Evolutionary conservation across 2,329 filamentous ascomycete genomes (phyloP), one percentile per base, ranked within the genome.

Genomic region (Fusarium nanum): DNA sequence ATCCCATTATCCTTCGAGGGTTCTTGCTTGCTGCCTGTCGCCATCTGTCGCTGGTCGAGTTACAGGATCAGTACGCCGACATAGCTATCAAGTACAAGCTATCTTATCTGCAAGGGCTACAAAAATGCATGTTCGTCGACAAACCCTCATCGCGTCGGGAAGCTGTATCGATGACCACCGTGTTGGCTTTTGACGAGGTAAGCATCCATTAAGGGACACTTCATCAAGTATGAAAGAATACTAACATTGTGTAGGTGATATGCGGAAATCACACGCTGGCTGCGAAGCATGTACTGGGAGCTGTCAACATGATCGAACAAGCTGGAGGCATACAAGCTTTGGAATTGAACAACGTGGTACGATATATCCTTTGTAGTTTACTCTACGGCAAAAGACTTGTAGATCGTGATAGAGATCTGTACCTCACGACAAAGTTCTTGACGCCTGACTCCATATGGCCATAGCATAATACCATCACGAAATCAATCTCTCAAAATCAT

Each of bases 171-270:
- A 64, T 64, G 45, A 64, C 61, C 1, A 50, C 46, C 0, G 46
- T 64, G 6, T 9, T 64, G 4, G 53, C 61, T 1, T 48, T 64
- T 13, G 61, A 64, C 4, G 61, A 64, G 52, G 61, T 58, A 14
- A 42, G n/a, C n/a, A n/a, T n/a, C n/a, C n/a, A n/a, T n/a, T n/a
- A n/a, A n/a, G n/a, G n/a, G n/a, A n/a, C n/a, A n/a, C n/a, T n/a
- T n/a, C n/a, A n/a, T n/a, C n/a, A n/a, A n/a, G n/a, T n/a, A n/a
- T n/a, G n/a, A n/a, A n/a, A n/a, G n/a, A 9, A 14, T 7, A 25
- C 18, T 65, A 16, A 65, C 22, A 1, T 1, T 4, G 10, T 25
- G 3, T 3, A 65, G 60, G 45, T 60, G 10, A 42, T 50, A 14
- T 64, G 59, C 4, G 60, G 61, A 6, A 25, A 64, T 23, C 45